These are phyloP conservation scores for Beauveria caledonica DNA, from an alignment of 2,329 filamentous ascomycete genomes.

Conservation along the genomic window DNA sequence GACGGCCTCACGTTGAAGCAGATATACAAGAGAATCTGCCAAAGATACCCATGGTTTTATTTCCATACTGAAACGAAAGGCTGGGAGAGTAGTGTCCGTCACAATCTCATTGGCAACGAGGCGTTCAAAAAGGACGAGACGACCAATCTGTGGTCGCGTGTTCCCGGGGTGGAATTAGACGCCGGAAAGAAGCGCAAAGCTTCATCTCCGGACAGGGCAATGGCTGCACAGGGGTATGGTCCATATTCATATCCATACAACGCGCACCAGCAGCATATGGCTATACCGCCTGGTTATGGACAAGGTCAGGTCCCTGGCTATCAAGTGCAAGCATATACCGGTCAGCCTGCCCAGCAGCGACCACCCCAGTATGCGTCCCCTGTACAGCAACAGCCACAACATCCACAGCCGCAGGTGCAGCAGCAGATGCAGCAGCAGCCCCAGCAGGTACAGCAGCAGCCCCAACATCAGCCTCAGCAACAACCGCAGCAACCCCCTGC, in stretches of 20 bases:
- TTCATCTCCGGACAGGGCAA: conserved; percentile 40
- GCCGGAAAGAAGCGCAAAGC: conserved; percentile 54
- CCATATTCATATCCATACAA: conserved; percentile 29
- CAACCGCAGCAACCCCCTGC: conserved; percentile 21
- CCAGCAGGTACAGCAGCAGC: conserved; percentile 15
- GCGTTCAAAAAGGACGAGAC: conserved; percentile 52
- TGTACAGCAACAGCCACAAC: conserved; percentile 19
- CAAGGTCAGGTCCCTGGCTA: conserved; percentile 26
- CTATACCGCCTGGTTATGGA: conserved; percentile 24
- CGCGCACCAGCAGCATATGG: conserved; percentile 25
- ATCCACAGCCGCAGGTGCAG: conserved; percentile 18
- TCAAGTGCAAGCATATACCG: conserved; percentile 25
- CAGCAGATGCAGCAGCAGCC: background rate
- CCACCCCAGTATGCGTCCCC: background rate
- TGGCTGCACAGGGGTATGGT: conserved; percentile 30
- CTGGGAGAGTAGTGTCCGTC: conserved; percentile 59
- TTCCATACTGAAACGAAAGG: conserved; percentile 54
- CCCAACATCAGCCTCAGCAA: background rate
- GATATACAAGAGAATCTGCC: conserved; percentile 54
- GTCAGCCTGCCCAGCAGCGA: conserved; percentile 15
- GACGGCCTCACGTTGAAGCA: conserved; percentile 51
- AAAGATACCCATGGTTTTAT: conserved; percentile 50
- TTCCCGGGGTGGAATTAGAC: conserved; percentile 50
- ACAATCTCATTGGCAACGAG: conserved; percentile 54
- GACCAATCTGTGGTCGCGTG: conserved; percentile 48